Percentiles rank a stretch among this genome's conserved stretches.
Conservation (phyloP, 1,284 basidiomycete genomes). For the Ceraceosorus bombacis region DNA sequence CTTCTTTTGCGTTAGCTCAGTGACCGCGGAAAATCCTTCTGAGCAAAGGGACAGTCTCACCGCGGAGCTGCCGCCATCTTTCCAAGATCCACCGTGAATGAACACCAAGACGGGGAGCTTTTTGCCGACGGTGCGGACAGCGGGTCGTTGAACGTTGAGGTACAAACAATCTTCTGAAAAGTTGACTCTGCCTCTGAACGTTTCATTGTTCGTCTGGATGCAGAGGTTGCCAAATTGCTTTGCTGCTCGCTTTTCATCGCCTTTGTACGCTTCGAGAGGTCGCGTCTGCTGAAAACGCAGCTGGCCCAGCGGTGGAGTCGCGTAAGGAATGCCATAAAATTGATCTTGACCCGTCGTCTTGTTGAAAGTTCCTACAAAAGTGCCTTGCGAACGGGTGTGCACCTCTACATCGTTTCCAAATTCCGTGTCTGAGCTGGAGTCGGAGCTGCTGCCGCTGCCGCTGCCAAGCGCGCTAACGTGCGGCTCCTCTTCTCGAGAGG, state of each 20-base stretch:
- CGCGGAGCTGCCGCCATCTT: background rate
- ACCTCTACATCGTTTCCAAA: too few relatives aligned
- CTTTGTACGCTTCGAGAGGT: slow-evolving; percentile 10
- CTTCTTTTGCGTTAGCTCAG: background rate
- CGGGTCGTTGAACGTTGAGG: slow-evolving; percentile 27
- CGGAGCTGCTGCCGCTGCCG: too few relatives aligned
- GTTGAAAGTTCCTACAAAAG: background rate
- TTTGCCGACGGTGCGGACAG: slow-evolving; percentile 2
- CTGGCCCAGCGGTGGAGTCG: slow-evolving; percentile 17
- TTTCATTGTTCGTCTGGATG: slow-evolving; percentile 13
- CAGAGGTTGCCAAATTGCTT: slow-evolving; percentile 17
- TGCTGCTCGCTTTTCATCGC: slow-evolving; percentile 12
- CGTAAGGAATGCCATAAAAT: slow-evolving; percentile 26
- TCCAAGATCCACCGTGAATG: background rate
- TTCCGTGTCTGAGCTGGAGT: too few relatives aligned
- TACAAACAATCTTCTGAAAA: slow-evolving; percentile 27
- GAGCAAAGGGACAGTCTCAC: too few relatives aligned
- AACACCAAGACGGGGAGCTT: slow-evolving; percentile 19
- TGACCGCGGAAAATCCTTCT: background rate
- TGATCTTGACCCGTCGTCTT: background rate
- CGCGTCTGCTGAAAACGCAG: slow-evolving; percentile 23
- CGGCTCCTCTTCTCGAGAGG: too few relatives aligned
- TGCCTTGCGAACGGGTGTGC: background rate
- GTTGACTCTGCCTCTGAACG: slow-evolving; percentile 7
- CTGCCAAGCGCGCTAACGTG: too few relatives aligned